Evolutionary conservation across 148 eudicot species (phyloP).

Genomic region (Polygonum maritimum): DNA sequence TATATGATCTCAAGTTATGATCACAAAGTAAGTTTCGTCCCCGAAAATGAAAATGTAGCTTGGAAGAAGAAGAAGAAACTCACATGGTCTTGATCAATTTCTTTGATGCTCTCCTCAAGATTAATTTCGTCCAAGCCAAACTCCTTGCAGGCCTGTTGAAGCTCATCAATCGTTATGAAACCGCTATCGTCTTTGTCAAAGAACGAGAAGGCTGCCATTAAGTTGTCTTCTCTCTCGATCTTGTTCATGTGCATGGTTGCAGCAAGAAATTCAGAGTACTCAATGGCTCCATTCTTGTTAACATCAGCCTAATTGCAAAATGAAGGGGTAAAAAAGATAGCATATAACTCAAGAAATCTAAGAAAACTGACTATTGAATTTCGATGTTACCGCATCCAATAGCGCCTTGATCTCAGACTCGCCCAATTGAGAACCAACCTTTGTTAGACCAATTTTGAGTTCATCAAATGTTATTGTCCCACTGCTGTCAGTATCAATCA

Average conservation of each 20-base stretch:
- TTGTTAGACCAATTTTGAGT: conserved; percentile 24
- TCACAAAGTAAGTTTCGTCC: neutral
- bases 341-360: neutral
- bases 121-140: conserved; percentile 30
- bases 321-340: neutral
- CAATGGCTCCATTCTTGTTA: conserved; percentile 31
- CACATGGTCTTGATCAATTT: conserved; percentile 27
- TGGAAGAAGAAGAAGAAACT: neutral
- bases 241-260: conserved; percentile 36
- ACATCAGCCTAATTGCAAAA: conserved; percentile 23
- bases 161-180: conserved; percentile 30
- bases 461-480: conserved; percentile 36
- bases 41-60: neutral
- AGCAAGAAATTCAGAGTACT: conserved; percentile 36
- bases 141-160: conserved; percentile 31
- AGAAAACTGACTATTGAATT: neutral
- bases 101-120: conserved; percentile 29
- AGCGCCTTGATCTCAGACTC: conserved; percentile 33
- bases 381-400: conserved; percentile 22
- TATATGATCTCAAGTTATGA: conserved; percentile 6
- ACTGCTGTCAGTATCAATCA: conserved; percentile 35
- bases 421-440: conserved; percentile 24
- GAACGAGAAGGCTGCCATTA: conserved; percentile 26
- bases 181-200: conserved; percentile 36
- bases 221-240: conserved; percentile 31